Base-by-base conservation (phyloP, 2,329 filamentous ascomycete genomes). In the Leptographium procerum region DNA sequence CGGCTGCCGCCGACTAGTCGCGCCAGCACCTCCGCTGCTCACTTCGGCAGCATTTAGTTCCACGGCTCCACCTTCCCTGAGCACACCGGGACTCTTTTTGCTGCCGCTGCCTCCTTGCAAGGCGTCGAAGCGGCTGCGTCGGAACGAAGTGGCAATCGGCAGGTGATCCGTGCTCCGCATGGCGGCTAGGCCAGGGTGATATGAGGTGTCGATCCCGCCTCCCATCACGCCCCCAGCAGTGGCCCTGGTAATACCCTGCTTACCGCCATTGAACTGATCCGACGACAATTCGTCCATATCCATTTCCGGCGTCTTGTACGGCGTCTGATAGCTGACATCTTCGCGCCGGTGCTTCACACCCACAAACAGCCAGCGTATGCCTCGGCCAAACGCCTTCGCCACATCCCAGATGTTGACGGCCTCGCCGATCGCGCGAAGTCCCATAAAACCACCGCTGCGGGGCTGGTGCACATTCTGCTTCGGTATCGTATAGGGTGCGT, bases 341-440 rank as follows among this genome's bases (percentile, higher is more conserved):
- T 77, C 66, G 64, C 77, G 76, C 60, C 87, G 80, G 61, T 75
- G 71, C 68, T 83, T 86, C 57, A 82, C 79, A 48, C 89, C 89
- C 19, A 89, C 82, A 62, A 91, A 86, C 24, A 95, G 75, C 91
- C 90, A 95, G 64, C 87, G 81, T 65, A 89, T 81, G 26, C 88
- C 87, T 55, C 90, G 81, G 10, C 86, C 87, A 61, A 88, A 84
- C 0, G 88, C 88, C 72, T 91, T 95, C 66, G 89, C 72, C 48
- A 95, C 80, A 69, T 96, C 90, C 85, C 88, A 89, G 0, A 87
- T 79, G 66, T 94, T 94, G 68, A 91, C 78, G 1, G 88, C 85
- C 65, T 92, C 86, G 1, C 77, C 69, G 8, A 92, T 69, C 4
- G 89, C 89, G 62, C 77, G 77, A 54, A 85, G 62, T 4, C 87